Conservation (phyloP, 225 moss, liverwort and hornwort genomes). For the Climacium dendroides region DNA sequence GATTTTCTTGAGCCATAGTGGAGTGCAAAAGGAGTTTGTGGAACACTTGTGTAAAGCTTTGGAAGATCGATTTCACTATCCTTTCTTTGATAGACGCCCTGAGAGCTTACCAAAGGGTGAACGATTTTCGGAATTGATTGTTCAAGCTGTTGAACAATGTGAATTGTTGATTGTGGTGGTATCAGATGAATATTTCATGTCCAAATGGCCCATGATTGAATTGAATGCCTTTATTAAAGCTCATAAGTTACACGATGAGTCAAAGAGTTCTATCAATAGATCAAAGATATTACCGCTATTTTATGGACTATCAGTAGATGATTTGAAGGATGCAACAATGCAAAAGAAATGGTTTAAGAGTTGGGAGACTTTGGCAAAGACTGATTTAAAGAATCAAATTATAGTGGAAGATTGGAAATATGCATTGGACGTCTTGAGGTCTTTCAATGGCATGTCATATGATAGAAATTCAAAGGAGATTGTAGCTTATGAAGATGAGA, state of each 20-base stretch:
- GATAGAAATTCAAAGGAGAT: neutral
- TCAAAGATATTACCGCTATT: neutral
- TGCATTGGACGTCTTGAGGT: neutral
- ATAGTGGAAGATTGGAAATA: neutral
- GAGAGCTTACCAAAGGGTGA: neutral
- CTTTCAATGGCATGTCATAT: neutral
- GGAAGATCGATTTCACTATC: neutral
- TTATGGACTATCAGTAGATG: neutral
- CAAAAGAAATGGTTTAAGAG: no score
- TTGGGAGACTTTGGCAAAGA: neutral
- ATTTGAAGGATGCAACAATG: neutral
- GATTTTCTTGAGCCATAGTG: neutral
- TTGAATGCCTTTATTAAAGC: no score
- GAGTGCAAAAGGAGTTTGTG: neutral
- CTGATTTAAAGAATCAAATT: neutral
- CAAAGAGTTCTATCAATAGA: no score
- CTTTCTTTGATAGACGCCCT: no score
- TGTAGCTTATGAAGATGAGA: neutral
- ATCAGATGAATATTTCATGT: neutral
- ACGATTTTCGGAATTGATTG: neutral
- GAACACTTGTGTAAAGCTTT: neutral
- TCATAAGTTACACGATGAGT: neutral
- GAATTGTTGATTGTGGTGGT: neutral
- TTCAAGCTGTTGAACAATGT: neutral
- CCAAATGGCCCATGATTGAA: neutral